phyloP scores from a whole-genome alignment of 1,284 basidiomycete genomes.

The Ustilago cynodontis region DNA sequence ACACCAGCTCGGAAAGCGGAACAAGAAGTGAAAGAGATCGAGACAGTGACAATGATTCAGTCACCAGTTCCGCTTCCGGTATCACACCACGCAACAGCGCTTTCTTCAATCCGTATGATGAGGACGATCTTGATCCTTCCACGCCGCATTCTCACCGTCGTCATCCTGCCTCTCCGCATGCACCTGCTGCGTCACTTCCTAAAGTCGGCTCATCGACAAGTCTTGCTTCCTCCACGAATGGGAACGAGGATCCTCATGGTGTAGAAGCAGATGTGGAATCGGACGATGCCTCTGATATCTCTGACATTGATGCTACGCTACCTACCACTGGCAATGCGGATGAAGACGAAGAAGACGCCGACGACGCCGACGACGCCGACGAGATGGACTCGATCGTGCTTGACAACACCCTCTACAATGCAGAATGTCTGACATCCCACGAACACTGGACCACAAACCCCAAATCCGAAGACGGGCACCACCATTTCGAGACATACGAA shows the following conservation, averaged over 20 bases:
- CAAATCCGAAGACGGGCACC: constrained; percentile 35
- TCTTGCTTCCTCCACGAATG: constrained; percentile 11
- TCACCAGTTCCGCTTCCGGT: constrained; percentile 38
- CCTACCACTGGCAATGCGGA: constrained; percentile 13
- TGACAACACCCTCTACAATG: constrained; percentile 65
- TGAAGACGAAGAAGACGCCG: constrained; percentile 31
- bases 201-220: constrained; percentile 17
- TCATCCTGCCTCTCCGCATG: constrained; percentile 19
- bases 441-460: constrained; percentile 46
- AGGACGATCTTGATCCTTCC: constrained; percentile 26
- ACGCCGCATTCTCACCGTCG: constrained; percentile 19
- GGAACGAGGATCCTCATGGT: constrained; percentile 20
- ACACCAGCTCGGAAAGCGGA: constrained; percentile 22
- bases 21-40: constrained; percentile 25
- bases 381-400: constrained; percentile 52
- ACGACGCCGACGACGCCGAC: constrained; percentile 42
- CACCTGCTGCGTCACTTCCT: constrained; percentile 6
- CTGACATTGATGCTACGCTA: constrained; percentile 21
- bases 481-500: constrained; percentile 48
- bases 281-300: constrained; percentile 21
- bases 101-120: constrained; percentile 40
- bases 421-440: constrained; percentile 59
- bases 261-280: constrained; percentile 46
- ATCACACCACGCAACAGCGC: constrained; percentile 56
- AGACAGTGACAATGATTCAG: constrained; percentile 50